These are phyloP conservation scores for Pseudognaphalium luteoalbum DNA, from an alignment of 129 eudicot genomes.

Conservation along the genomic window DNA sequence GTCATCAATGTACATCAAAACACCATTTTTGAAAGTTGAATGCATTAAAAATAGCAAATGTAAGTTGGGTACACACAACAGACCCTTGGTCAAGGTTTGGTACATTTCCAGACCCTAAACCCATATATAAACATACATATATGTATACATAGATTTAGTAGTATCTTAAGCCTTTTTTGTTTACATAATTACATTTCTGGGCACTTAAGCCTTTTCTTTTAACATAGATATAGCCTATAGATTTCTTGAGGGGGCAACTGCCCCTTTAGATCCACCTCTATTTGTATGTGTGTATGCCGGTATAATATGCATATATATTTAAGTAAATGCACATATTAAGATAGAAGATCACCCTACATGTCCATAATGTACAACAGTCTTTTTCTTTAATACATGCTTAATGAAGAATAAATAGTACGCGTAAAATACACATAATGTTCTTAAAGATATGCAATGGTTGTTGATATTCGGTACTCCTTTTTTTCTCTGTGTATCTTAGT, in stretches of 20 bases:
- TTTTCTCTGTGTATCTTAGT: neutral
- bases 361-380: neutral
- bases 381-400: neutral
- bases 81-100: too few species aligned
- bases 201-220: too few species aligned
- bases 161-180: too few species aligned
- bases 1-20: too few species aligned
- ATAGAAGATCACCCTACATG: neutral
- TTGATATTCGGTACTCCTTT: neutral
- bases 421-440: conserved; percentile 8
- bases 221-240: too few species aligned
- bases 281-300: neutral
- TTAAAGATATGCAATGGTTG: conserved; percentile 9
- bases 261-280: neutral
- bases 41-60: too few species aligned
- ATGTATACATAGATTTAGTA: too few species aligned
- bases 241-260: neutral
- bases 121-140: too few species aligned
- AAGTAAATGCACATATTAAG: neutral
- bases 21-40: too few species aligned
- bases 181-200: too few species aligned
- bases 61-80: too few species aligned
- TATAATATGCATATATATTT: neutral
- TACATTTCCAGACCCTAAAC: too few species aligned
- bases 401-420: neutral